These are phyloP conservation scores for Ascochyta pisi DNA, from an alignment of 2,329 filamentous ascomycete genomes.

Conservation along the genomic window DNA sequence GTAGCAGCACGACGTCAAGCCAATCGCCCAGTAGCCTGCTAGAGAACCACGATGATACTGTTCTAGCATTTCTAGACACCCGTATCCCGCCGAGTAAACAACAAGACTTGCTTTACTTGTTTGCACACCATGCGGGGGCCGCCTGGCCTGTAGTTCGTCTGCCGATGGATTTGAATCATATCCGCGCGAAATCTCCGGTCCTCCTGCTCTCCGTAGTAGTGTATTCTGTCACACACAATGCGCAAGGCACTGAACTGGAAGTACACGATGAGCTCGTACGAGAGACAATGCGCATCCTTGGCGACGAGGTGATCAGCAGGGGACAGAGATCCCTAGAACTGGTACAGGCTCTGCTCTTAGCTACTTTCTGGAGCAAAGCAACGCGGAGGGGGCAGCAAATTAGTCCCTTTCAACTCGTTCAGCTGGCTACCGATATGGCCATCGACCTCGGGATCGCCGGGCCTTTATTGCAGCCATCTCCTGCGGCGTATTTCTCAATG, in stretches of 20 bases:
- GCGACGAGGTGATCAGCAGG: conserved; percentile 29
- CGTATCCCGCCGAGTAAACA: conserved; percentile 30
- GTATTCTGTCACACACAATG: conserved; percentile 28
- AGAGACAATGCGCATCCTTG: conserved; percentile 31
- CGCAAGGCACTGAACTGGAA: conserved; percentile 27
- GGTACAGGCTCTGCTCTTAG: conserved; percentile 37
- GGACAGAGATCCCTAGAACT: conserved; percentile 36
- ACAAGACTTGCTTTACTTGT: conserved; percentile 27
- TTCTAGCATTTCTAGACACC: conserved; percentile 30
- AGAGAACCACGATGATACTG: conserved; percentile 23
- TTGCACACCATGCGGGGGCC: conserved; percentile 23
- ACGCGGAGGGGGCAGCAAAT: conserved; percentile 26
- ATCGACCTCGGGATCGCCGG: conserved; percentile 39
- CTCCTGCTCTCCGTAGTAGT: conserved; percentile 31
- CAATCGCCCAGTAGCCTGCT: conserved; percentile 24
- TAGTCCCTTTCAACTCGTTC: conserved; percentile 36
- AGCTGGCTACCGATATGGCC: conserved; percentile 39
- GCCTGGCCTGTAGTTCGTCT: conserved; percentile 30
- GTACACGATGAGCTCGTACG: conserved; percentile 36
- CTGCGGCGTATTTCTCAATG: conserved; percentile 30
- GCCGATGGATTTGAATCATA: conserved; percentile 15
- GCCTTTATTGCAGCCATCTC: conserved; percentile 30
- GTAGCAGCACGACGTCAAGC: conserved; percentile 25
- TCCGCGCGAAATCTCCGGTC: conserved; percentile 33
- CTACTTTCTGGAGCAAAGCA: conserved; percentile 33